A percentile compares a stretch with the other conserved stretches of the same genome.
Evolutionary conservation across 2,329 filamentous ascomycete species (phyloP).

Genomic region (Penicillium polonicum): DNA sequence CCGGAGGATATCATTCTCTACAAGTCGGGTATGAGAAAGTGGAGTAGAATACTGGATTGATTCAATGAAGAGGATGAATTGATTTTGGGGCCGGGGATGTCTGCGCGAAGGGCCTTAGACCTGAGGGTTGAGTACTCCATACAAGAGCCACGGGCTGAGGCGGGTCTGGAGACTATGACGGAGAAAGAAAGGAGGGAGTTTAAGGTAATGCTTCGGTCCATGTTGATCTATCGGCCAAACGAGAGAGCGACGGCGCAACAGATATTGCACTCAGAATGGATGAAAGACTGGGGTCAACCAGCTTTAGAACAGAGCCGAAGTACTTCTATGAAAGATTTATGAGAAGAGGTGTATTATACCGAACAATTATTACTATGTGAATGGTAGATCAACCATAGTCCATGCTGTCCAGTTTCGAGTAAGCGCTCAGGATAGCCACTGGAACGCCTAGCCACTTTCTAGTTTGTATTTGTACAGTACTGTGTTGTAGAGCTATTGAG

Average conservation of each 20-base stretch:
- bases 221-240: conserved; percentile 23
- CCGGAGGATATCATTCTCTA: conserved; percentile 15
- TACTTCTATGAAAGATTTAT: background rate
- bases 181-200: conserved; percentile 25
- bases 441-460: too few species aligned
- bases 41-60: conserved; percentile 13
- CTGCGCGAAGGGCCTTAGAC: conserved; percentile 13
- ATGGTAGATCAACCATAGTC: background rate
- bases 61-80: conserved; percentile 19
- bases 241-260: conserved; percentile 24
- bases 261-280: conserved; percentile 27
- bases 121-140: conserved; percentile 22
- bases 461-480: too few species aligned
- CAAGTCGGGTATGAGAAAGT: conserved; percentile 17
- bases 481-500: too few species aligned
- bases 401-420: background rate
- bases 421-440: background rate
- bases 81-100: background rate
- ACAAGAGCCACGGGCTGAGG: conserved; percentile 27
- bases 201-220: conserved; percentile 23
- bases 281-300: conserved; percentile 22
- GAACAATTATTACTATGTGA: background rate
- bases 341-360: background rate
- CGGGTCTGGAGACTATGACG: conserved; percentile 15
- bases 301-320: conserved; percentile 15